Evolutionary conservation across 176 grass and related monocot genomes (phyloP), one percentile per base, ranked within the genome.

Genomic region (Typha latifolia): DNA sequence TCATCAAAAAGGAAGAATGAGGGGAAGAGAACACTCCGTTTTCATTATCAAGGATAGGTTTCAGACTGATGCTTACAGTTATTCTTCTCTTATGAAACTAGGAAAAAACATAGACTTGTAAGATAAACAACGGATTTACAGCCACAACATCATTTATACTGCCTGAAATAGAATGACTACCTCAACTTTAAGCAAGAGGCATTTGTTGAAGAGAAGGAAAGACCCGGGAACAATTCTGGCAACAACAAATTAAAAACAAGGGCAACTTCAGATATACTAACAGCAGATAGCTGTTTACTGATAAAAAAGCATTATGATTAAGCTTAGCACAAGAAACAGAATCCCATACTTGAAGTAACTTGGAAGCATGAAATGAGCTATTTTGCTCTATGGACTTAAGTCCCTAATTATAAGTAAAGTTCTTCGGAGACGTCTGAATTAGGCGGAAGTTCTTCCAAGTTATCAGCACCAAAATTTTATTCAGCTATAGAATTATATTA

Each of bases 201-300:
- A 75, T 84, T 86, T 91, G 80, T 96, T 96, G 74, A 89, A 89
- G 16, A 91, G 78, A 49, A 96, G 62, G 62, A 82, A 88, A 62
- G 93, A 91, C 72, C 85, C 88, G 70, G 52, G 50, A 61, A 62
- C 37, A 73, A 96, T 77, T 72, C 93, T 97, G 75, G 12, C 56
- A 70, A 34, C 64, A 64, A 81, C 23, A 63, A 52, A 50, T 14
- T 10, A 47, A 52, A 48, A 69, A 73, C 65, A 32, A 32, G 74
- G 48, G 37, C 47, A 69, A 69, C 70, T 5, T 71, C 48, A 14
- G 62, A 63, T 85, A 66, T 62, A 68, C 48, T 24, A 74, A 61
- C 62, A 68, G 52, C 5, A 79, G 16, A 47, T 55, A 63, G 29
- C 63, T 57, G 2, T 7, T 57, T 65, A 19, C 21, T 29, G 12